Percentiles rank a stretch among this genome's conserved stretches.
These are phyloP conservation scores for Leptoxyphium fumago DNA, from an alignment of 2,329 filamentous ascomycete species.

Conservation along the genomic window DNA sequence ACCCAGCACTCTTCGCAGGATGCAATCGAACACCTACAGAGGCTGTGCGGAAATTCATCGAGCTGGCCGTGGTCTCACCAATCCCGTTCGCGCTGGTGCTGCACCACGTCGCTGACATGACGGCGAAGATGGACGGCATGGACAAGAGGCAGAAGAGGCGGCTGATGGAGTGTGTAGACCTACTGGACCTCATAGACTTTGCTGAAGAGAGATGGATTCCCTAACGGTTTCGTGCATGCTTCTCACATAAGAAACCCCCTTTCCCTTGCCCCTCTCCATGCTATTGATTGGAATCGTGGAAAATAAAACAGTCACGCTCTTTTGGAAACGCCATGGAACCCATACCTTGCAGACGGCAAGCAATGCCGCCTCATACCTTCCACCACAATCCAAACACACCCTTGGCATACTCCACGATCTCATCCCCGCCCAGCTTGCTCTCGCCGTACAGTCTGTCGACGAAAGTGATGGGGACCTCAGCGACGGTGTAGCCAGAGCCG, in stretches of 20 bases:
- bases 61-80: conserved; percentile 39
- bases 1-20: conserved; percentile 51
- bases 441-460: conserved; percentile 92
- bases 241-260: conserved; percentile 4
- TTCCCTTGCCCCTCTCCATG: conserved; percentile 1
- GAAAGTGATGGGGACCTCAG: conserved; percentile 91
- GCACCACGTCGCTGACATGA: conserved; percentile 57
- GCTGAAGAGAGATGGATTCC: conserved; percentile 15
- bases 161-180: conserved; percentile 17
- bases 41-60: conserved; percentile 49
- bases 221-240: background rate
- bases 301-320: background rate
- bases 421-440: conserved; percentile 82
- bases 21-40: conserved; percentile 44
- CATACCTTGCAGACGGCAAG: background rate
- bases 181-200: conserved; percentile 21
- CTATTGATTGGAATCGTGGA: background rate
- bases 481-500: conserved; percentile 85
- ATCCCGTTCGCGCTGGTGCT: conserved; percentile 48
- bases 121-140: conserved; percentile 39
- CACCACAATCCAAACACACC: conserved; percentile 35
- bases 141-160: conserved; percentile 25
- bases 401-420: conserved; percentile 94
- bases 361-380: conserved; percentile 26
- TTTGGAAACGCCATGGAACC: background rate